phyloP scores from a whole-genome alignment of 2,329 filamentous ascomycete species.

The Didymella pinodella region DNA sequence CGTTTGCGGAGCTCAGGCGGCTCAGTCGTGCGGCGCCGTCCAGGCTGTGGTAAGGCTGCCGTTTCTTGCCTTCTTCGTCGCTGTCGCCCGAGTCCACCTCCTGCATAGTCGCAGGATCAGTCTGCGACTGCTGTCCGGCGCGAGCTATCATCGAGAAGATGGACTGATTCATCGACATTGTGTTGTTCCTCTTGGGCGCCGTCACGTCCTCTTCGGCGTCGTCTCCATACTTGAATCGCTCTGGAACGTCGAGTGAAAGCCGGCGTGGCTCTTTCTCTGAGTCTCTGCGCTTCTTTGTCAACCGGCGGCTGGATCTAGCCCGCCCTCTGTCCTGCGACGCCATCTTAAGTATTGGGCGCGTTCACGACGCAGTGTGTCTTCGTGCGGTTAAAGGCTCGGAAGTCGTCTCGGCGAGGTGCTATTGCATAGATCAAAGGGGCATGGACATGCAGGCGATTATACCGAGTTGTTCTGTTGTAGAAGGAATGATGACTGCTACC shows the following conservation, averaged over 20 bases:
- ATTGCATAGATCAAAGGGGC: constrained; percentile 28
- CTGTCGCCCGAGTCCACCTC: constrained; percentile 78
- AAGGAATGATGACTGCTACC: constrained; percentile 37
- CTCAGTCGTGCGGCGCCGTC: constrained; percentile 48
- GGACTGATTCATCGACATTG: constrained; percentile 86
- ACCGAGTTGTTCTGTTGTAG: constrained; percentile 8
- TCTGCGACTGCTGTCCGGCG: constrained; percentile 79
- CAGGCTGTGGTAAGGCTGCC: constrained; percentile 37
- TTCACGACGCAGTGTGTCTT: constrained; percentile 13
- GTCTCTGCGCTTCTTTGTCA: constrained; percentile 47
- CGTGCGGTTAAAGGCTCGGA: constrained; percentile 20
- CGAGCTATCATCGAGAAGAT: constrained; percentile 93
- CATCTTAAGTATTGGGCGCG: constrained; percentile 38
- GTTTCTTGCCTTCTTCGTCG: constrained; percentile 57
- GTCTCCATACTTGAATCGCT: constrained; percentile 65
- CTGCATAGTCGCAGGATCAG: constrained; percentile 84
- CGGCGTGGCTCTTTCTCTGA: constrained; percentile 39
- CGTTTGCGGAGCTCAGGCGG: constrained; percentile 46
- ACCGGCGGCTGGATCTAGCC: constrained; percentile 39
- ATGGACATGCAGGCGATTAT: constrained; percentile 10
- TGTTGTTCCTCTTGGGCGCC: constrained; percentile 58
- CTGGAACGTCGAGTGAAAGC: constrained; percentile 62
- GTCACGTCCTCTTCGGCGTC: constrained; percentile 69
- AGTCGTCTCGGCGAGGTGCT: constrained; percentile 19
- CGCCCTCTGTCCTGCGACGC: constrained; percentile 44